Conservation (phyloP, 2,329 filamentous ascomycete genomes). For the Lomentospora prolificans region DNA sequence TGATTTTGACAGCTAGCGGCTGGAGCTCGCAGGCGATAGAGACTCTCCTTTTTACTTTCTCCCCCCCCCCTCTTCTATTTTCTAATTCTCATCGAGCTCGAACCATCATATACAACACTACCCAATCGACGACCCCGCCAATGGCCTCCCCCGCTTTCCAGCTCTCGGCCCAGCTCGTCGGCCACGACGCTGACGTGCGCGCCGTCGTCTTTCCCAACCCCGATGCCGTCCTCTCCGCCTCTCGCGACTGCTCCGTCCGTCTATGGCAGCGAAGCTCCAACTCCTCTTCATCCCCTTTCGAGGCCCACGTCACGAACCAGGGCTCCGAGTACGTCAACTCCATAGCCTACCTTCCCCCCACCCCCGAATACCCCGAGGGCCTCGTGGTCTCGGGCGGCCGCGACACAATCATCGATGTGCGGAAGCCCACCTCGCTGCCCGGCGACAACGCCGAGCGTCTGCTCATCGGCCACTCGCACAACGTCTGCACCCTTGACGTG, state of each 20-base stretch:
- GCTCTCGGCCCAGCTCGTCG: slow-evolving; percentile 79
- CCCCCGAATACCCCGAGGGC: slow-evolving; percentile 60
- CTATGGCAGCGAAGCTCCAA: slow-evolving; percentile 62
- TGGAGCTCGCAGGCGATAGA: too few relatives aligned
- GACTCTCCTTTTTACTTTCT: too few relatives aligned
- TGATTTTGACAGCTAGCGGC: too few relatives aligned
- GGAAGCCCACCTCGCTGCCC: slow-evolving; percentile 55
- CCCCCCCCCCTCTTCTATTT: slow-evolving; percentile 9
- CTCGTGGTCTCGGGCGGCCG: slow-evolving; percentile 81
- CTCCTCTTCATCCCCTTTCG: slow-evolving; percentile 58
- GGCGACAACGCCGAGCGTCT: slow-evolving; percentile 76
- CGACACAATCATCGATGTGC: slow-evolving; percentile 86
- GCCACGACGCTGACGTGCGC: slow-evolving; percentile 92
- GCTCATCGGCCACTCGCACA: slow-evolving; percentile 75
- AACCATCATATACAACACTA: too few relatives aligned
- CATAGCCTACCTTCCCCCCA: slow-evolving; percentile 65
- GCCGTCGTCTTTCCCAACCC: slow-evolving; percentile 69
- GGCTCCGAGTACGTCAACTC: slow-evolving; percentile 83
- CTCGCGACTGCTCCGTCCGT: slow-evolving; percentile 82
- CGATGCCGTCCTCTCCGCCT: slow-evolving; percentile 70
- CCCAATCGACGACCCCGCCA: slow-evolving; percentile 8
- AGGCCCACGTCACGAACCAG: slow-evolving; percentile 67
- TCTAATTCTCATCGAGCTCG: slow-evolving; percentile 10
- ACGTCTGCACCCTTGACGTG: slow-evolving; percentile 80
- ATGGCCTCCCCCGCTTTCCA: slow-evolving; percentile 58